Conservation (phyloP, 345 rosid species). For the Populus ilicifolia region DNA sequence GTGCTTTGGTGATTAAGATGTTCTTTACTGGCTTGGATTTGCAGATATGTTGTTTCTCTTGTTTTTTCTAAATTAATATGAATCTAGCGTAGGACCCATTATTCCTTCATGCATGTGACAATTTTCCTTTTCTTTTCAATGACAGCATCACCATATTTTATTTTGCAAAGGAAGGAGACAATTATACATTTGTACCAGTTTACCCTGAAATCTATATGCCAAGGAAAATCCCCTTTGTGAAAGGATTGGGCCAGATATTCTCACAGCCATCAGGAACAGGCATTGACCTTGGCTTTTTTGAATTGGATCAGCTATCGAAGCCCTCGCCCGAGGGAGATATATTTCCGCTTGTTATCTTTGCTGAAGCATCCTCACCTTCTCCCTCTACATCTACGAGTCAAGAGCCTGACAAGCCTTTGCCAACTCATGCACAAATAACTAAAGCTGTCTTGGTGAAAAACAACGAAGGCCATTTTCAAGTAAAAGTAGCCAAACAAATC, state of each 20-base stretch:
- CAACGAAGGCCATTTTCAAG: slow-evolving; percentile 31
- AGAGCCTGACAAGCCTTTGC: slow-evolving; percentile 12
- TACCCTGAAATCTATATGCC: slow-evolving; percentile 29
- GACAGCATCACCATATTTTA: slow-evolving; percentile 38
- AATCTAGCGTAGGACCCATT: not conserved
- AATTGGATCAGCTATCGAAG: slow-evolving; percentile 28
- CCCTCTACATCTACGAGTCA: slow-evolving; percentile 2
- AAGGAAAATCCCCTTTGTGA: slow-evolving; percentile 32
- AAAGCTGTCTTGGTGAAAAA: slow-evolving; percentile 34
- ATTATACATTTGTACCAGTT: slow-evolving; percentile 32
- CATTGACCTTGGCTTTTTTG: slow-evolving; percentile 42
- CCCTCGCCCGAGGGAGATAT: slow-evolving; percentile 22
- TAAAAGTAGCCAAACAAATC: slow-evolving; percentile 38
- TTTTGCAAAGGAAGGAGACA: slow-evolving; percentile 45
- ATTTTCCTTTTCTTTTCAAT: not conserved
- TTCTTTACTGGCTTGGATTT: not conserved
- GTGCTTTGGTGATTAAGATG: not conserved
- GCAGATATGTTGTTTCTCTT: not conserved
- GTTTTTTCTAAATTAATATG: not conserved
- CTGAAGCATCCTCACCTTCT: slow-evolving; percentile 30
- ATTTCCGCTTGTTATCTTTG: slow-evolving; percentile 41
- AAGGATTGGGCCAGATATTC: slow-evolving; percentile 42
- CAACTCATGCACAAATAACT: slow-evolving; percentile 39
- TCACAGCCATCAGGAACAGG: slow-evolving; percentile 42
- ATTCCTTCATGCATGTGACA: not conserved